Evolutionary conservation across 108 stramenopile species (phyloP).

Genomic region (Schizochytrium sp.): DNA sequence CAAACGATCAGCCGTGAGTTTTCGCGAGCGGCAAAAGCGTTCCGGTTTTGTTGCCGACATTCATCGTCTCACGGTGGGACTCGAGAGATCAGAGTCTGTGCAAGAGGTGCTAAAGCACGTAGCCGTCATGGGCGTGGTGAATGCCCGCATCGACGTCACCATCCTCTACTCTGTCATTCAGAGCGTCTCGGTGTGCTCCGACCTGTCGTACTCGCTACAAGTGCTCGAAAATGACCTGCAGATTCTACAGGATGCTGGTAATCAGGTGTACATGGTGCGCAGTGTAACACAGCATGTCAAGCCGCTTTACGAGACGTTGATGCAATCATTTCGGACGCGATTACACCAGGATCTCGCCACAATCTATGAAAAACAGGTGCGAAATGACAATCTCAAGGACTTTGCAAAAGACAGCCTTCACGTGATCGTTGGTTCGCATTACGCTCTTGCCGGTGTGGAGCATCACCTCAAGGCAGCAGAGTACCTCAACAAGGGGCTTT

Average conservation of each 20-base stretch:
- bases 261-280: background rate
- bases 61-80: background rate
- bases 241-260: background rate
- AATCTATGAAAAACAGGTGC: background rate
- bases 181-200: background rate
- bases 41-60: background rate
- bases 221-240: background rate
- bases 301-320: background rate
- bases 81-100: background rate
- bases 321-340: background rate
- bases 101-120: background rate
- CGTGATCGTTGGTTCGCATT: background rate
- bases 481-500: background rate
- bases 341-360: background rate
- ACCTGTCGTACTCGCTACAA: background rate
- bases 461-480: constrained; percentile 11
- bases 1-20: background rate
- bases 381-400: background rate
- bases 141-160: background rate
- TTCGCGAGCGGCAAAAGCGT: background rate
- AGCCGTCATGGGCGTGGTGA: background rate
- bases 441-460: background rate
- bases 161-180: background rate
- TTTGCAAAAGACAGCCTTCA: background rate
- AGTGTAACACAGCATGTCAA: background rate